Conservation (phyloP, 1,284 basidiomycete genomes). For the Xerocomus amazonicus region DNA sequence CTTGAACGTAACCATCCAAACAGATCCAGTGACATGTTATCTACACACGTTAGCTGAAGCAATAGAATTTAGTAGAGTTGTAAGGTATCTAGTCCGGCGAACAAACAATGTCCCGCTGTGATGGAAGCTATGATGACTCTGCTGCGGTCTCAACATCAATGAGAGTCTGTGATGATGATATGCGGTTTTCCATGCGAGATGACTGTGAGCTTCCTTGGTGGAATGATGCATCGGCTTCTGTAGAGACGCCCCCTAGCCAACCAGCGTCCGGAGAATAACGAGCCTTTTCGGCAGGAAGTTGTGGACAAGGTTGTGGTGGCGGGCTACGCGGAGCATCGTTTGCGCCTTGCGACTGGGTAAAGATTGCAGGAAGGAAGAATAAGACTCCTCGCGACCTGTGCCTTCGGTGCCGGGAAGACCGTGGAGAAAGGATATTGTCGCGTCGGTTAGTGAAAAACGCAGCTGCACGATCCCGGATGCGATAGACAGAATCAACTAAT, state of each 20-base stretch:
- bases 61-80: conserved; percentile 28
- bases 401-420: conserved; percentile 44
- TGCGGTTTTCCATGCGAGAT: conserved; percentile 29
- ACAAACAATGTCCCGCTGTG: conserved; percentile 10
- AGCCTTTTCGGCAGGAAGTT: conserved; percentile 37
- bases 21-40: conserved; percentile 14
- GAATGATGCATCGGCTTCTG: conserved; percentile 24
- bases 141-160: conserved; percentile 29
- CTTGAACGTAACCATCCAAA: conserved; percentile 11
- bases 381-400: conserved; percentile 59
- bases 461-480: conserved; percentile 52
- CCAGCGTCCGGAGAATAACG: conserved; percentile 24
- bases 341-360: conserved; percentile 51
- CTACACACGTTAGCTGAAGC: conserved; percentile 32
- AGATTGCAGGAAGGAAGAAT: conserved; percentile 81
- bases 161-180: conserved; percentile 29
- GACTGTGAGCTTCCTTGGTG: conserved; percentile 34
- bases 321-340: conserved; percentile 39
- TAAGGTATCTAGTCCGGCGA: conserved; percentile 25
- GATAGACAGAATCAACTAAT: conserved; percentile 48
- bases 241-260: conserved; percentile 21
- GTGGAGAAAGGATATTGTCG: conserved; percentile 35
- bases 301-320: conserved; percentile 29
- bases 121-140: conserved; percentile 24
- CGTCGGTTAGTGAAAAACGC: conserved; percentile 43